Percentiles rank a stretch among this genome's conserved stretches.
These are phyloP conservation scores for Sisymbrium irio DNA, from an alignment of 345 rosid genomes.

Conservation along the genomic window DNA sequence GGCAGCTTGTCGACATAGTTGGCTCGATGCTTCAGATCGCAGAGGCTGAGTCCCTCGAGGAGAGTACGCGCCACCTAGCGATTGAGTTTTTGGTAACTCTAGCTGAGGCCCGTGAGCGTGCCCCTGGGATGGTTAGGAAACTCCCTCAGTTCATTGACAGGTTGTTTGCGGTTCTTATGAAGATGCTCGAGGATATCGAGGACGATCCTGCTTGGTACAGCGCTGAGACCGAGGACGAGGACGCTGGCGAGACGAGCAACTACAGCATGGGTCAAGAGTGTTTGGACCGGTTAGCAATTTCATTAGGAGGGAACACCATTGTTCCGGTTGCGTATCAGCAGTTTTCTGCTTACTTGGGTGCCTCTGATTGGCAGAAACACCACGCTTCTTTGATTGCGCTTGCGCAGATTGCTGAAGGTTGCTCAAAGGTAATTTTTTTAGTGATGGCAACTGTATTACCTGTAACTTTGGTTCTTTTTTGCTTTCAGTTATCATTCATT, in stretches of 20 bases:
- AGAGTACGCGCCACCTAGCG: slow-evolving; percentile 87
- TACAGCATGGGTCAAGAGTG: slow-evolving; percentile 97
- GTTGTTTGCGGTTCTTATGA: slow-evolving; percentile 84
- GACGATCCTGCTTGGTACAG: slow-evolving; percentile 93
- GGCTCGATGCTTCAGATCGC: slow-evolving; percentile 96
- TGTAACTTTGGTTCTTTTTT: background rate
- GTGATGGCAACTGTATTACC: background rate
- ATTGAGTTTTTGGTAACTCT: slow-evolving; percentile 92
- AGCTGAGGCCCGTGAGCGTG: slow-evolving; percentile 97
- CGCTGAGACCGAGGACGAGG: slow-evolving; percentile 90
- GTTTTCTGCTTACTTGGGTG: slow-evolving; percentile 82
- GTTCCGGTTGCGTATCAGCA: slow-evolving; percentile 96
- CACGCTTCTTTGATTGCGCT: slow-evolving; percentile 96
- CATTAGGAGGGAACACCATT: slow-evolving; percentile 94
- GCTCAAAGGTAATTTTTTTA: slow-evolving; percentile 63
- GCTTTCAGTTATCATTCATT: background rate
- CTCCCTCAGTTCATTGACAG: slow-evolving; percentile 91
- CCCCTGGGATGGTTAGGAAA: slow-evolving; percentile 99
- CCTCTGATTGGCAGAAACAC: slow-evolving; percentile 98
- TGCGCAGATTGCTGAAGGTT: slow-evolving; percentile 99
- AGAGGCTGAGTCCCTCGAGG: slow-evolving; percentile 90
- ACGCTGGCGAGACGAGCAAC: slow-evolving; percentile 92
- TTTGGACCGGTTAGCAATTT: slow-evolving; percentile 89
- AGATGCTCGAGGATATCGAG: slow-evolving; percentile 86
- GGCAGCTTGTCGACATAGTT: slow-evolving; percentile 91